Evolutionary conservation across 306 rosid species (phyloP).

Genomic region (Rubus parviflorus): DNA sequence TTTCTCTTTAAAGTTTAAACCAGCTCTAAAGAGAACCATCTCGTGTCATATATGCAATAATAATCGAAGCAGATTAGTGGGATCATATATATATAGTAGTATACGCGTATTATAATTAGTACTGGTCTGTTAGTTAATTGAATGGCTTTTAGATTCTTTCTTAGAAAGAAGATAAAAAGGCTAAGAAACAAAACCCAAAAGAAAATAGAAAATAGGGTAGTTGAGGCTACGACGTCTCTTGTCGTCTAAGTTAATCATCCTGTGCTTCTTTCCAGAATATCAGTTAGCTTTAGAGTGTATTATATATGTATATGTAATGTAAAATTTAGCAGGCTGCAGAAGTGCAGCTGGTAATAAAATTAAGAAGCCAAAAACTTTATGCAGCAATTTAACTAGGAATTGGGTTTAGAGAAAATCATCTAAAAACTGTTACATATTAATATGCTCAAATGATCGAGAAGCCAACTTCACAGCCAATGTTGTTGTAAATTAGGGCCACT

Average conservation of each 20-base stretch:
- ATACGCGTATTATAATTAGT: slow-evolving; percentile 4
- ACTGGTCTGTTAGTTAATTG: neutral
- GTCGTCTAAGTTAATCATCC: slow-evolving; percentile 7
- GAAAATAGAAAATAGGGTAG: neutral
- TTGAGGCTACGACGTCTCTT: neutral
- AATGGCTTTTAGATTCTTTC: slow-evolving; percentile 1
- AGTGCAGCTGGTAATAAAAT: too few species aligned
- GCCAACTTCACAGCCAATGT: neutral
- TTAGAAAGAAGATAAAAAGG: neutral
- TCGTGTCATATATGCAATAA: slow-evolving; percentile 9
- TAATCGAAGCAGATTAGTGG: slow-evolving; percentile 1
- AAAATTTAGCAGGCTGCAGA: neutral
- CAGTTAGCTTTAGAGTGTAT: neutral
- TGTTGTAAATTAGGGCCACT: neutral
- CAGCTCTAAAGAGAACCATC: slow-evolving; percentile 35
- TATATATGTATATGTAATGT: neutral
- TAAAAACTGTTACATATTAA: too few species aligned
- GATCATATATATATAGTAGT: neutral
- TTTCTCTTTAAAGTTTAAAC: slow-evolving; percentile 10
- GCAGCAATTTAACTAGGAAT: neutral
- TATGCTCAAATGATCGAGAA: too few species aligned
- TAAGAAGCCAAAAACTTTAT: too few species aligned
- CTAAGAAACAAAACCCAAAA: slow-evolving; percentile 2
- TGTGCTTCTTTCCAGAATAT: slow-evolving; percentile 9
- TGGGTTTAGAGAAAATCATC: neutral